Evolutionary conservation across 1,139 yeast genomes (phyloP).

Genomic region (Citeromyces siamensis): DNA sequence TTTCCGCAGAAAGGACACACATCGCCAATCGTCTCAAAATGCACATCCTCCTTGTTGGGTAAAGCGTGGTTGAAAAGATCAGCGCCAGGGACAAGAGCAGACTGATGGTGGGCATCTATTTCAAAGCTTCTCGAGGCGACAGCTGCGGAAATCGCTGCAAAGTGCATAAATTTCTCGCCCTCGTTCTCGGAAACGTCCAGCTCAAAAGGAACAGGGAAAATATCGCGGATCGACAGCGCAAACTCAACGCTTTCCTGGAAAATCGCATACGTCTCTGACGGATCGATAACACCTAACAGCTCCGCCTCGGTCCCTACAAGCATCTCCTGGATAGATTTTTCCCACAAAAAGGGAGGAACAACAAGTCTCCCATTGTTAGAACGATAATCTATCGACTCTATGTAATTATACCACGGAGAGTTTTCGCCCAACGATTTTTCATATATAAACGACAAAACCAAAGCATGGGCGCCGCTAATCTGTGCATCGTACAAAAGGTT

Average conservation of each 20-base stretch:
- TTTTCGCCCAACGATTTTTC: slow-evolving; percentile 37
- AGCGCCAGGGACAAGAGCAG: slow-evolving; percentile 82
- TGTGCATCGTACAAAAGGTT: slow-evolving; percentile 51
- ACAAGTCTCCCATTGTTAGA: slow-evolving; percentile 19
- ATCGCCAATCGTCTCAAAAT: slow-evolving; percentile 58
- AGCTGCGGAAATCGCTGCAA: slow-evolving; percentile 41
- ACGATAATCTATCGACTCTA: slow-evolving; percentile 37
- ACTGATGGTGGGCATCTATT: slow-evolving; percentile 62
- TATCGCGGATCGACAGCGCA: slow-evolving; percentile 22
- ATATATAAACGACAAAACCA: slow-evolving; percentile 59
- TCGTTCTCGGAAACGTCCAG: slow-evolving; percentile 17
- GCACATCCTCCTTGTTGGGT: slow-evolving; percentile 44
- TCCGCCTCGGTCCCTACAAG: slow-evolving; percentile 61
- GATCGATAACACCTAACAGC: slow-evolving; percentile 47
- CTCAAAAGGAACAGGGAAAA: slow-evolving; percentile 27
- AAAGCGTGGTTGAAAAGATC: slow-evolving; percentile 74
- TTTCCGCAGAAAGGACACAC: slow-evolving; percentile 73
- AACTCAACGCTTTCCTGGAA: slow-evolving; percentile 39
- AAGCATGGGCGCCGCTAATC: slow-evolving; percentile 52
- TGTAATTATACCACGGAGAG: slow-evolving; percentile 72
- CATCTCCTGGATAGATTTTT: slow-evolving; percentile 28
- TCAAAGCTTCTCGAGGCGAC: slow-evolving; percentile 74
- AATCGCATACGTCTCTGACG: slow-evolving; percentile 40
- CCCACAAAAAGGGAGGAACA: slow-evolving; percentile 61
- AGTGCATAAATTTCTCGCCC: slow-evolving; percentile 19